Conservation (phyloP, 2,329 filamentous ascomycete species). For the Talaromyces amestolkiae region DNA sequence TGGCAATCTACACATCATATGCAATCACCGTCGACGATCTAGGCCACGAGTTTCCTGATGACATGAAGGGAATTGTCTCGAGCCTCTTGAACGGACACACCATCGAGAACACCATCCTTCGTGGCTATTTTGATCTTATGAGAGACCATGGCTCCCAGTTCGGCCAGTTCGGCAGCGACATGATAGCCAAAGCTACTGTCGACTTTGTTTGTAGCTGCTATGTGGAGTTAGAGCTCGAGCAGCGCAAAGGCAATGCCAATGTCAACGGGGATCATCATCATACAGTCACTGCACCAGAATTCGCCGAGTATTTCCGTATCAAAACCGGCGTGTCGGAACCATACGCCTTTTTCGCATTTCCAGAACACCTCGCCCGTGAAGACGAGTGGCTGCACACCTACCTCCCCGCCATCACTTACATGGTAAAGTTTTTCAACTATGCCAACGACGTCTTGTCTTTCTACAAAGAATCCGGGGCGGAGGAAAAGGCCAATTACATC, state of each 20-base stretch:
- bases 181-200: constrained; percentile 1
- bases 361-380: constrained; percentile 5
- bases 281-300: neutral
- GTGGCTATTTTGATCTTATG: neutral
- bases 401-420: constrained; percentile 8
- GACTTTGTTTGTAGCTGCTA: constrained; percentile 12
- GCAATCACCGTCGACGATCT: constrained; percentile 13
- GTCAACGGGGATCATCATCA: neutral
- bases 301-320: constrained; percentile 8
- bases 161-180: constrained; percentile 5
- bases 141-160: neutral
- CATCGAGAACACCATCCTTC: neutral
- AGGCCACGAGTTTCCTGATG: neutral
- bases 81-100: neutral
- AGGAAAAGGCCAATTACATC: constrained; percentile 7
- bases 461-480: constrained; percentile 13
- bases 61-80: constrained; percentile 6
- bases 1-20: constrained; percentile 11
- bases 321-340: constrained; percentile 14
- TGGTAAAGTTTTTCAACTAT: constrained; percentile 11
- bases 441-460: constrained; percentile 15
- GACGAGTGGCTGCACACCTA: constrained; percentile 1
- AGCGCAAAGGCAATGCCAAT: neutral
- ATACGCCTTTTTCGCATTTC: constrained; percentile 14
- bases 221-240: neutral